Evolutionary conservation across 2,329 filamentous ascomycete genomes (phyloP).

Genomic region (Aspergillus sp.): DNA sequence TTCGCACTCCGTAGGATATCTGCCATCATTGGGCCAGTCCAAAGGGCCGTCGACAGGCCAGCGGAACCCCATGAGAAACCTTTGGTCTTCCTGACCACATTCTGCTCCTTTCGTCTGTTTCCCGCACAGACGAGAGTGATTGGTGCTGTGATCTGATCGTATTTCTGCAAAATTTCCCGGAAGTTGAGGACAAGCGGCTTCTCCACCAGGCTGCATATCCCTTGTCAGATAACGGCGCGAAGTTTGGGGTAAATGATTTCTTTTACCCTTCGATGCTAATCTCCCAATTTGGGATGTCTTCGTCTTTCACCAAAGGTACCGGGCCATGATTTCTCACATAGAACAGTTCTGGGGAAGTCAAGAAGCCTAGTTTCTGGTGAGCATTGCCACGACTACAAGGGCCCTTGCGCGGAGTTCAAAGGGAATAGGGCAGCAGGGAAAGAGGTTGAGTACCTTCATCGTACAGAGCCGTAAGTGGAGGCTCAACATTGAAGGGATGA

Average conservation of each 20-base stretch:
- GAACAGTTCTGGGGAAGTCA: conserved; percentile 84
- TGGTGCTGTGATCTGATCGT: conserved; percentile 80
- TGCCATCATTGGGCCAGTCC: conserved; percentile 76
- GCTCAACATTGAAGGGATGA: conserved; percentile 89
- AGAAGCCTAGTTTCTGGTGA: conserved; percentile 62
- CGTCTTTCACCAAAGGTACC: conserved; percentile 74
- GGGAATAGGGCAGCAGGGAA: not conserved
- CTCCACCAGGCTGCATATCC: conserved; percentile 64
- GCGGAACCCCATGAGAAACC: conserved; percentile 93
- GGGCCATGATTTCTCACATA: conserved; percentile 90
- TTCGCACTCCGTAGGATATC: conserved; percentile 70
- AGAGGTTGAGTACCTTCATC: conserved; percentile 52
- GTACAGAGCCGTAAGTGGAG: conserved; percentile 76
- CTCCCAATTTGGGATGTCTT: conserved; percentile 75
- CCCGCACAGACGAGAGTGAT: conserved; percentile 90
- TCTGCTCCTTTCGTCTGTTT: conserved; percentile 90
- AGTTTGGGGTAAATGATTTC: not conserved
- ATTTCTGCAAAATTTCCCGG: conserved; percentile 70
- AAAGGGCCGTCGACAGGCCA: conserved; percentile 82
- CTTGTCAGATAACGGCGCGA: conserved; percentile 11
- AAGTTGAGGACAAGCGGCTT: conserved; percentile 72
- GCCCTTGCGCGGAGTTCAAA: not conserved
- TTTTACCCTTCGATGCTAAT: conserved; percentile 73
- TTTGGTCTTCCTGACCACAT: conserved; percentile 84
- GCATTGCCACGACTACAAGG: not conserved